These are phyloP conservation scores for Pseudogymnoascus sp. DNA, from an alignment of 2,329 filamentous ascomycete genomes.

Conservation along the genomic window DNA sequence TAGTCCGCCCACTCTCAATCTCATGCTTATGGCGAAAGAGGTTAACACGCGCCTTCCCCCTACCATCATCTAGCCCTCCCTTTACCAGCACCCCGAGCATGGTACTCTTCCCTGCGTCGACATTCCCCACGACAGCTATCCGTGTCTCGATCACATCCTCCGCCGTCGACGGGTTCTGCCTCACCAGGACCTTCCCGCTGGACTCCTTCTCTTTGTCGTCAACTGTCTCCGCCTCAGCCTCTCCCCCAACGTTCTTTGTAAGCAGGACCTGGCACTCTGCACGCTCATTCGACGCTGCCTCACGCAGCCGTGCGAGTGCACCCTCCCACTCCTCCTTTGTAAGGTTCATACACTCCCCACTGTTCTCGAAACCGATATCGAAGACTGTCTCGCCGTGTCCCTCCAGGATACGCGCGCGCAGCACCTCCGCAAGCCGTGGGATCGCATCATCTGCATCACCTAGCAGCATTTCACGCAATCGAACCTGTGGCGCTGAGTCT, in stretches of 20 bases:
- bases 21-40: constrained; percentile 98
- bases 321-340: constrained; percentile 64
- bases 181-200: constrained; percentile 79
- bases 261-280: constrained; percentile 76
- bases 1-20: constrained; percentile 89
- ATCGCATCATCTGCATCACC: constrained; percentile 51
- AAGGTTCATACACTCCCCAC: constrained; percentile 75
- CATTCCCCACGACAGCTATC: constrained; percentile 95
- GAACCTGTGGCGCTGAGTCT: constrained; percentile 58
- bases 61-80: constrained; percentile 86
- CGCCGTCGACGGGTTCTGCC: constrained; percentile 61
- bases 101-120: constrained; percentile 95
- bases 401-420: constrained; percentile 65
- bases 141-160: constrained; percentile 92
- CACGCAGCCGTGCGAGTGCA: constrained; percentile 57
- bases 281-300: constrained; percentile 53
- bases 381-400: constrained; percentile 86
- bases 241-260: constrained; percentile 81
- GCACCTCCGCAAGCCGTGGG: constrained; percentile 52
- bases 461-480: constrained; percentile 69
- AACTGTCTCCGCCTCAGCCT: constrained; percentile 58
- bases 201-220: constrained; percentile 62
- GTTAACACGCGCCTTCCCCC: constrained; percentile 88
- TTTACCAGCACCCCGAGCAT: constrained; percentile 94
- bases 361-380: constrained; percentile 86